Evolutionary conservation across 225 moss, liverwort and hornwort species (phyloP), one percentile per base, ranked within the genome.

Genomic region (Straminergon stramineum): DNA sequence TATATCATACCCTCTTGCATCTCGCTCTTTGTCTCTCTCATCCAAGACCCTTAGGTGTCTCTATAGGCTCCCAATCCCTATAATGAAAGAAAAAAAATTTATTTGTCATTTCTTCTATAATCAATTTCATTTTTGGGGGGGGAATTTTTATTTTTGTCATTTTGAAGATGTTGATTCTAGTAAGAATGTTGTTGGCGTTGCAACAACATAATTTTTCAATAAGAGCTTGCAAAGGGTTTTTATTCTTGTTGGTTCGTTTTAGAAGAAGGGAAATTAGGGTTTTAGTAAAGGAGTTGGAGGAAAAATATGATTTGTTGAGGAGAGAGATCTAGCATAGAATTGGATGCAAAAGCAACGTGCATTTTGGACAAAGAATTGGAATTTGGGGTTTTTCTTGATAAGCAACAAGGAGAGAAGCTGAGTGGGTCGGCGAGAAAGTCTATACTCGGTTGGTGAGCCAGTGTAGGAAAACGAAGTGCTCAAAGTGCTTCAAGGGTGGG

Each of bases 381-480:
- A 30, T 81, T 87, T 53, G 5, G 5, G 0, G 5, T 1, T 41
- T 61, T 0, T 30, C 11, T 61, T 61, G 5, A 41, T 2, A 64
- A 64, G 48, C 0, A 0, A 0, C 16, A 48, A 81, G 12, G 60
- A 39, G 5, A 80, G 3, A 28, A 39, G 20, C 30, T 4, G 8
- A 89, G 34, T 51, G 21, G 41, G 82, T 86, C 11, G 24, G 62
- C 11, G 1, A 64, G 18, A 60, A 32, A 77, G 8, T 6, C 3
- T 63, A 5, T 18, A 35, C 11, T 41, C 2, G 6, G 1, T 26
- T 65, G 48, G 35, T 43, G 5, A 58, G 5, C 26, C 2, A 82
- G 16, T 55, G 15, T 79, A 58, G 61, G 32, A 89, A 91, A 87
- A 85, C 84, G 73, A 89, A 52, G 87, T 90, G 90, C 68, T 92